phyloP scores from a whole-genome alignment of 2,329 filamentous ascomycete genomes.

The Fusarium sp. region DNA sequence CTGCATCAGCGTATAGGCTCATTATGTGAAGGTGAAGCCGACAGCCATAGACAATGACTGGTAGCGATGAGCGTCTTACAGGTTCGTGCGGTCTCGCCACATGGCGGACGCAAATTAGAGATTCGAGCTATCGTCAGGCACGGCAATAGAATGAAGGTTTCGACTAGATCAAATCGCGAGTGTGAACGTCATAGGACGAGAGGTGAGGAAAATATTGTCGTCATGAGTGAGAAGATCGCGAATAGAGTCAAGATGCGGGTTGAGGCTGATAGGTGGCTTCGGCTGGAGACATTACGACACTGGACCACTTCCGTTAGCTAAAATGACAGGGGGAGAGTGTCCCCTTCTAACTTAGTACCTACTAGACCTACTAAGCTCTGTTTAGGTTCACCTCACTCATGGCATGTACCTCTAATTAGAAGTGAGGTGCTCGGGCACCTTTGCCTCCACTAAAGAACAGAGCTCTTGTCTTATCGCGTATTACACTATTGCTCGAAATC shows the following conservation, averaged over 20 bases:
- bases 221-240: constrained; percentile 38
- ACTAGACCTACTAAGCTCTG: no score
- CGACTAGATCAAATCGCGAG: constrained; percentile 16
- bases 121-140: constrained; percentile 41
- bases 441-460: neutral
- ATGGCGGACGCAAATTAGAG: constrained; percentile 70
- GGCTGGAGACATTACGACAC: constrained; percentile 38
- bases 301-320: constrained; percentile 22
- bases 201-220: constrained; percentile 33
- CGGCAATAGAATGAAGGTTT: constrained; percentile 19
- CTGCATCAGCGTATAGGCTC: constrained; percentile 7
- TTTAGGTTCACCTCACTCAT: neutral
- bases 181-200: constrained; percentile 40
- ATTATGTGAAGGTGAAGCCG: neutral
- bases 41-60: constrained; percentile 1
- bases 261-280: constrained; percentile 37
- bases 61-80: constrained; percentile 64
- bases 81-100: constrained; percentile 99
- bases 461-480: neutral
- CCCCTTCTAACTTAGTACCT: constrained; percentile 10
- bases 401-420: neutral
- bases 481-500: neutral
- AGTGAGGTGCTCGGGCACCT: neutral
- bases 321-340: constrained; percentile 23
- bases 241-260: constrained; percentile 35